Evolutionary conservation across 2,329 filamentous ascomycete species (phyloP).

Genomic region (Aspergillus fischeri): DNA sequence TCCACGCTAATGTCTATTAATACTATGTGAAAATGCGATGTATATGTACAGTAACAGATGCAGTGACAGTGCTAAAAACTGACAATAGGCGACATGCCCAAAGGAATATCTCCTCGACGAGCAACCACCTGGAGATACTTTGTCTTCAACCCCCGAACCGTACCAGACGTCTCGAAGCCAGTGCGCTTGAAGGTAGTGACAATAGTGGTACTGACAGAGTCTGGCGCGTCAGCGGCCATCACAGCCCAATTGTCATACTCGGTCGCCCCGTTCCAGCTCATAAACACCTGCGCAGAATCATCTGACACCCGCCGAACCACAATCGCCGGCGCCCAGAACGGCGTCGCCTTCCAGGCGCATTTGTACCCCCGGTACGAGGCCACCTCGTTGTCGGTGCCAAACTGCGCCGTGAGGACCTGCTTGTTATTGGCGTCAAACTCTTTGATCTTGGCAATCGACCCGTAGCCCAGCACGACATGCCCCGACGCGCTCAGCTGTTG

Average conservation of each 20-base stretch:
- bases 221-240: slow-evolving; percentile 19
- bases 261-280: slow-evolving; percentile 39
- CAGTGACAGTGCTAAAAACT: slow-evolving; percentile 2
- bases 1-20: neutral
- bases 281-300: slow-evolving; percentile 23
- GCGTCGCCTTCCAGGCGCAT: slow-evolving; percentile 31
- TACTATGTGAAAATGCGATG: neutral
- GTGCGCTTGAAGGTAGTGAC: slow-evolving; percentile 19
- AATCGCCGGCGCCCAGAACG: slow-evolving; percentile 25
- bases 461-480: slow-evolving; percentile 33
- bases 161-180: slow-evolving; percentile 27
- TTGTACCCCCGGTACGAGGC: slow-evolving; percentile 36
- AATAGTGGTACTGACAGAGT: slow-evolving; percentile 15
- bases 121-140: slow-evolving; percentile 28
- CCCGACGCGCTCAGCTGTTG: slow-evolving; percentile 20
- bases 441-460: slow-evolving; percentile 32
- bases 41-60: neutral
- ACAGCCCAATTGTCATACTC: slow-evolving; percentile 36
- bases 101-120: slow-evolving; percentile 21
- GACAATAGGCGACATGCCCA: slow-evolving; percentile 20
- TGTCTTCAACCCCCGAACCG: slow-evolving; percentile 12
- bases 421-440: slow-evolving; percentile 31
- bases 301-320: slow-evolving; percentile 14
- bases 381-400: slow-evolving; percentile 26
- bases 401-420: slow-evolving; percentile 30